Evolutionary conservation across 306 rosid genomes (phyloP), one percentile per base, ranked within the genome.

Genomic region (Bauhinia variegata): DNA sequence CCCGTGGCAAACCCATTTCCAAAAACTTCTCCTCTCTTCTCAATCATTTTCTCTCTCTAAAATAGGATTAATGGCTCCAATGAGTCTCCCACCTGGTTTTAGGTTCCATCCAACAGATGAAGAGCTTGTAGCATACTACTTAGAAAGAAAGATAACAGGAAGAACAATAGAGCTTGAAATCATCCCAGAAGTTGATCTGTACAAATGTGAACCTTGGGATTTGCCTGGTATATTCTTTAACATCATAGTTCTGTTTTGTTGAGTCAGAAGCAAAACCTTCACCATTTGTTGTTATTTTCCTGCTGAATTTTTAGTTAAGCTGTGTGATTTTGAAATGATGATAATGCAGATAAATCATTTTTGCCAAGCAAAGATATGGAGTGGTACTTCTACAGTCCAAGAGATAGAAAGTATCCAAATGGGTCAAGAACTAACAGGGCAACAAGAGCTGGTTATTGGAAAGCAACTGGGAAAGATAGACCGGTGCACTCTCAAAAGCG

Each of bases 131-230:
- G 96, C 96, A 67, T 92, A 92, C 74, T 92, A 92, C 72, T 66
- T 92, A 23, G 96, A 92, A 49, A 67, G 98, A 31, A 92, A 92
- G 67, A 87, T 92, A 46, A 92, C 81, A 34, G 96, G 98, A 39
- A 82, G 82, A 8, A 75, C 96, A n/a, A 92, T 92, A 56, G 96
- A 92, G 79, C 98, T 92, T 19, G 96, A 92, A 38, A 87, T 92
- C 63, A 89, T 92, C 50, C 96, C 98, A 7, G 98, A 92, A 78
- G 92, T 92, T 70, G 96, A 92, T 67, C 92, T 92, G 60, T 92
- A 92, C 86, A 89, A 92, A 74, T 92, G 91, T 33, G 98, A 92
- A 73, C 98, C 98, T 3, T 92, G 98, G 98, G 98, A 92, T 75
- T 84, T 92, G 50, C 98, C 98, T 66, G 98, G 98, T 92, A 82